Evolutionary conservation across 441 rosid species (phyloP).

Genomic region (Jatropha multifida): DNA sequence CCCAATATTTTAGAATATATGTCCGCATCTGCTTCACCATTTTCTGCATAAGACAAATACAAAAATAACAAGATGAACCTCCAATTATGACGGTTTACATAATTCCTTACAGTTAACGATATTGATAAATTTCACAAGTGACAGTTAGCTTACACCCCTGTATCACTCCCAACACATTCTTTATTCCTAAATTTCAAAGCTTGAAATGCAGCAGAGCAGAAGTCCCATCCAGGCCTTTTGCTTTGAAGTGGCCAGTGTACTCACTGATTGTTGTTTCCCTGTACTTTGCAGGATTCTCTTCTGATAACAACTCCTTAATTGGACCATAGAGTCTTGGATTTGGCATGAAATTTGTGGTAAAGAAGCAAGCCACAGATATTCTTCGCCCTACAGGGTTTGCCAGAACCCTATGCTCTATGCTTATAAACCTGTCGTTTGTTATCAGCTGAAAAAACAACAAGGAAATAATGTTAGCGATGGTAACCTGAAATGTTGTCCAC

Average conservation of each 20-base stretch:
- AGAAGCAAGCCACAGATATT: conserved; percentile 55
- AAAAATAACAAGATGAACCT: no score
- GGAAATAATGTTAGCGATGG: no score
- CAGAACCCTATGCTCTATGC: conserved; percentile 56
- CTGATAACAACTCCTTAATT: conserved; percentile 52
- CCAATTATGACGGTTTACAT: no score
- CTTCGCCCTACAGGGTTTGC: conserved; percentile 42
- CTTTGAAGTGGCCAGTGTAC: conserved; percentile 23
- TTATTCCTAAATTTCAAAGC: conserved; percentile 20
- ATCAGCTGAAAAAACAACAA: conserved; percentile 37
- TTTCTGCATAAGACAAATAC: no score
- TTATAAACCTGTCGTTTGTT: conserved; percentile 51
- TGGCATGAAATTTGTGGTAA: conserved; percentile 26
- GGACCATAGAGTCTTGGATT: conserved; percentile 42
- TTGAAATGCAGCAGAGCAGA: conserved; percentile 37
- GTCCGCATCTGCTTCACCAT: no score
- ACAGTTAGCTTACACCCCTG: no score
- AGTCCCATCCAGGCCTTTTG: conserved; percentile 50
- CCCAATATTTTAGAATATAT: no score
- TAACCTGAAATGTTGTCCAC: no score
- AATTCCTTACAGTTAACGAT: no score
- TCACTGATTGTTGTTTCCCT: conserved; percentile 39
- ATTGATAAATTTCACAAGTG: no score
- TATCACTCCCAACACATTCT: no score
- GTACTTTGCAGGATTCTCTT: conserved; percentile 51